These are phyloP conservation scores for Macadamia integrifolia DNA, from an alignment of 164 flowering plant genomes.

Conservation along the genomic window DNA sequence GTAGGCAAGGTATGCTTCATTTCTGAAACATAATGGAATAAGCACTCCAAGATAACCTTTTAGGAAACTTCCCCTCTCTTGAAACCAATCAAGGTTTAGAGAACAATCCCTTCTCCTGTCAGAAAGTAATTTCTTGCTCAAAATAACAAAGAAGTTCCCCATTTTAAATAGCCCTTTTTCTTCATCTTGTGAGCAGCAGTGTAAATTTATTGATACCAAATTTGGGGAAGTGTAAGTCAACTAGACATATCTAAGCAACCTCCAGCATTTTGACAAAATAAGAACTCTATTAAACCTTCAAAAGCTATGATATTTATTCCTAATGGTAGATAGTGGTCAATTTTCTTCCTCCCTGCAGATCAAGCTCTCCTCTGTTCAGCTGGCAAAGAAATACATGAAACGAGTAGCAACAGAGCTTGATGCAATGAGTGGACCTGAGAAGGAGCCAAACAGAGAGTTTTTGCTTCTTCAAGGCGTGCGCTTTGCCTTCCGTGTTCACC, in stretches of 20 bases:
- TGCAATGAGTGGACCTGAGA: conserved; percentile 64
- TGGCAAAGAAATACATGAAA: conserved; percentile 94
- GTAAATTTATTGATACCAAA: background rate
- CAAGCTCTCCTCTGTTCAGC: conserved; percentile 86
- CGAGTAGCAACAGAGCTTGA: conserved; percentile 89
- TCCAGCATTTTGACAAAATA: background rate
- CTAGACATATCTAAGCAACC: too few species aligned
- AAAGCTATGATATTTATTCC: background rate
- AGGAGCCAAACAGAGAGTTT: conserved; percentile 88
- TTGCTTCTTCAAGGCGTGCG: conserved; percentile 89
- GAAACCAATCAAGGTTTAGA: background rate
- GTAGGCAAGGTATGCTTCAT: conserved; percentile 76
- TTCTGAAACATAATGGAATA: background rate
- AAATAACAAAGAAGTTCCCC: too few species aligned
- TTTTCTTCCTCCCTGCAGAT: conserved; percentile 46
- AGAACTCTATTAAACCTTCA: background rate
- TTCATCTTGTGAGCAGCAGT: background rate
- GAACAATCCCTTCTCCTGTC: too few species aligned
- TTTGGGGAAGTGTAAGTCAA: background rate
- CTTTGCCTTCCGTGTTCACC: conserved; percentile 98
- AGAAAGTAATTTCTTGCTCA: too few species aligned
- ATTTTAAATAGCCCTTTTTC: background rate
- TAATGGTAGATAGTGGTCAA: background rate
- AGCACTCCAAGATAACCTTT: background rate
- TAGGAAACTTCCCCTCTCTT: background rate